Base-by-base conservation (phyloP, 768 basidiomycete genomes). In the Suillus weaverae region DNA sequence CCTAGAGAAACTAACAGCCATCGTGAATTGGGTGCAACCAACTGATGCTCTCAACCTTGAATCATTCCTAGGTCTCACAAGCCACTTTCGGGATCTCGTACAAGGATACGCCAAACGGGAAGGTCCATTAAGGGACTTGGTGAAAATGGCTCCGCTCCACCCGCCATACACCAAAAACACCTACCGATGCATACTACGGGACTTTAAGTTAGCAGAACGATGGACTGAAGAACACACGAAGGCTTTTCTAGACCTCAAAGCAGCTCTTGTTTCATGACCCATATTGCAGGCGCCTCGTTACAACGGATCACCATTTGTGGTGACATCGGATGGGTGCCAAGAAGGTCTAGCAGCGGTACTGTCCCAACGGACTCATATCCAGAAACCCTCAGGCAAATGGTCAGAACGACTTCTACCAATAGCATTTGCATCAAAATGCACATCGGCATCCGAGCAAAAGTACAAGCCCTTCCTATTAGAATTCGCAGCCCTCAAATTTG, bases 21-120 rank as follows among this genome's bases (percentile, higher is more conserved):
- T 83, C 5, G 76, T 81, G 1, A 62, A 78, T 7, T 80, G 78
- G 75, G 56, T 57, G 22, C 50, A 32, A 50, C 81, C 81, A 3
- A 20, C 61, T 14, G 67, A 76, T 76, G 0, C 67, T 81, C 11
- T 41, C 1, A 18, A 41, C 7, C 5, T 41, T 5, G 41, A 41
- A 5, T 41, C 16, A 8, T 41, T 41, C 3, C 2, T 41, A 18
- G 41, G 41, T 7, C 41, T 41, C 0, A 41, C 41, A 7, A 41
- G 41, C 1, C 41, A 41, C 5, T 18, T 41, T 16, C 6, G 41
- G 7, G 41, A 41, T 4, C 18, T 41, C 4, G 6, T 41, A 0
- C 41, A 18, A 18, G 41, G 41, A 7, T 41, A 41, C 0, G 2
- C 7, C 0, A 18, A 18, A 5, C 16, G 7, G 4, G 41, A 41